Evolutionary conservation across 257 asterid genomes (phyloP), one percentile per base, ranked within the genome.

Genomic region (Perilla frutescens): DNA sequence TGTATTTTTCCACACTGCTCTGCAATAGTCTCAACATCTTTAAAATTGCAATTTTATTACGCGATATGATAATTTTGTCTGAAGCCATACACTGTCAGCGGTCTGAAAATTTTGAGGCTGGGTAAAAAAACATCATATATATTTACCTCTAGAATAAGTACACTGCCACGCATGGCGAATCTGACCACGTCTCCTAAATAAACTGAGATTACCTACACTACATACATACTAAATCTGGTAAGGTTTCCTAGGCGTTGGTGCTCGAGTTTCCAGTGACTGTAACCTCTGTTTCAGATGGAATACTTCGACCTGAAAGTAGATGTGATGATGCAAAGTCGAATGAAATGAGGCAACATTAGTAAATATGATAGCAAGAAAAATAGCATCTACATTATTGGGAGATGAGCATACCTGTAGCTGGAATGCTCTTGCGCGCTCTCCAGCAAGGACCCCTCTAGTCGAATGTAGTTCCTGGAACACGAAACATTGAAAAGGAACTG

Each of bases 211-310:
- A 58, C 62, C 43, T 56, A 73, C 53, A 20, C 43, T 56, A 73
- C 53, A 20, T 53, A 59, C 61, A 49, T 47, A 49, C 77, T 50
- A 59, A 64, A 68, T 20, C 8, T 41, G 76, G 62, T 31, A 55
- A 6, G 93, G 99, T 73, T 95, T 95, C 83, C 98, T 81, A 1
- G 99, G 99, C 1, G 97, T 91, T 7, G 97, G 97, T 3, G 96
- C 89, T 66, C 98, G 87, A 61, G 87, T 80, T 76, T 92, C 99
- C 84, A 95, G 73, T 13, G 97, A 84, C 74, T 95, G 99, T 71
- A 92, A 75, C 75, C 99, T 86, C 85, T 95, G 99, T 78, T 95
- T 95, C 73, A 92, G 86, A 80, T 88, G 96, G 79, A 87, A 91
- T 62, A 95, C 98, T 84, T 93, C 98, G 34, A 89, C 95, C 97